Percentiles rank a stretch among this genome's conserved stretches.
Conservation (phyloP, 805 yeast genomes). For the Kodamaea sagamina region DNA sequence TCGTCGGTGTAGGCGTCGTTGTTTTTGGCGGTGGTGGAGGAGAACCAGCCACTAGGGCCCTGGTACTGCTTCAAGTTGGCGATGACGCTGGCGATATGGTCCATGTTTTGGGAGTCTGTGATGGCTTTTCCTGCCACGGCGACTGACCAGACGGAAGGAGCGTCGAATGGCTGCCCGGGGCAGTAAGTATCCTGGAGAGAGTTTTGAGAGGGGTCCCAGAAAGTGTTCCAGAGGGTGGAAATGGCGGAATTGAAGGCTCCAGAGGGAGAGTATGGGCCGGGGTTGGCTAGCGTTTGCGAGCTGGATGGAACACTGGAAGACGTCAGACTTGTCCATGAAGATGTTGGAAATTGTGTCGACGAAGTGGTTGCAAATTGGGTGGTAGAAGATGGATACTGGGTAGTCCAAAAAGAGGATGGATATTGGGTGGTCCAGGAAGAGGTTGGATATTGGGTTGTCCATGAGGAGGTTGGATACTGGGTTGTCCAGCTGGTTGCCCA, state of each 20-base stretch:
- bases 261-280: conserved; percentile 6
- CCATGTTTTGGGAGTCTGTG: conserved; percentile 7
- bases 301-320: not conserved
- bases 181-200: conserved; percentile 14
- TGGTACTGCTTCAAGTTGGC: conserved; percentile 13
- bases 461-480: no score
- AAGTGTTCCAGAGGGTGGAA: conserved; percentile 20
- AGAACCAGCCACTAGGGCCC: conserved; percentile 16
- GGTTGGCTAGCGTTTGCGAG: not conserved
- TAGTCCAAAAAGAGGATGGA: not conserved
- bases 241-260: conserved; percentile 14
- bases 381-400: not conserved
- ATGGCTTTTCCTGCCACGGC: conserved; percentile 19
- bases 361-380: no score
- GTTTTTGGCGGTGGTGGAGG: conserved; percentile 15
- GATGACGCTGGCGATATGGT: conserved; percentile 7
- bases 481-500: no score
- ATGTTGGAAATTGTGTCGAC: not conserved
- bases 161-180: conserved; percentile 4
- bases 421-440: no score
- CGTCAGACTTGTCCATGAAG: not conserved
- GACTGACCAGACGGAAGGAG: conserved; percentile 18
- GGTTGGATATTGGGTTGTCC: no score
- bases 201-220: conserved; percentile 19
- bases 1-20: conserved; percentile 18